These are phyloP conservation scores for Cryptococcus maquisensis DNA, from an alignment of 1,284 basidiomycete genomes.

Conservation along the genomic window DNA sequence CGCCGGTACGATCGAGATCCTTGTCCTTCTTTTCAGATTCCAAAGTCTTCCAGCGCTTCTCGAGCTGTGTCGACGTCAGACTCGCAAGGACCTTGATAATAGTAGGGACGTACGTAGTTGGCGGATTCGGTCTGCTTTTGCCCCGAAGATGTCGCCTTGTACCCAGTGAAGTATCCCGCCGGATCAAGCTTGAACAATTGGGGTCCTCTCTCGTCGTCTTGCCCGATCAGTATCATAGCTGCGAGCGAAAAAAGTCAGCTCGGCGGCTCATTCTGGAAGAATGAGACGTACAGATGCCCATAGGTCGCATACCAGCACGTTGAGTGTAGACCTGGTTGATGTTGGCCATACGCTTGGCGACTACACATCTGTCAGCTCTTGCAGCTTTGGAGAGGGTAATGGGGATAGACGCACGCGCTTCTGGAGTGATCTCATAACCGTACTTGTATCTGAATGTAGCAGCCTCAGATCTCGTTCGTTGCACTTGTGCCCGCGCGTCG, in stretches of 20 bases:
- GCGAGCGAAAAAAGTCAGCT: neutral
- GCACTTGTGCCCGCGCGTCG: conserved; percentile 87
- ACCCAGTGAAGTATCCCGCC: conserved; percentile 97
- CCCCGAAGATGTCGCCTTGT: conserved; percentile 92
- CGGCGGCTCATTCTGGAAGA: neutral
- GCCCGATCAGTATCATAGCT: conserved; percentile 96
- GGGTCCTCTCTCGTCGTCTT: conserved; percentile 81
- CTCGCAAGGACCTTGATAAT: neutral
- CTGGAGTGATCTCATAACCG: conserved; percentile 96
- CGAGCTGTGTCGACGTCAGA: conserved; percentile 54
- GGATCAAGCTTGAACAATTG: conserved; percentile 98
- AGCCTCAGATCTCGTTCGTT: conserved; percentile 83
- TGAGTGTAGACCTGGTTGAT: conserved; percentile 99
- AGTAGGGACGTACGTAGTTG: conserved; percentile 61
- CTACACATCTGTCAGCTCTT: conserved; percentile 20
- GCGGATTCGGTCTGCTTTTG: conserved; percentile 99
- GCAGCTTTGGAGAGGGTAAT: neutral
- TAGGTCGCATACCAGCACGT: conserved; percentile 91
- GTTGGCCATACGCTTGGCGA: conserved; percentile 91
- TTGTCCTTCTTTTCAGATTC: conserved; percentile 58
- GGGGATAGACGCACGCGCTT: conserved; percentile 55
- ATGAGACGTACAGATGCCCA: conserved; percentile 71
- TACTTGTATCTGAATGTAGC: conserved; percentile 95
- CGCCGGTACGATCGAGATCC: conserved; percentile 69
- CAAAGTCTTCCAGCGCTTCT: conserved; percentile 98